Evolutionary conservation across 2,329 filamentous ascomycete species (phyloP), one percentile per base, ranked within the genome.

Genomic region (Claviceps purpurea): DNA sequence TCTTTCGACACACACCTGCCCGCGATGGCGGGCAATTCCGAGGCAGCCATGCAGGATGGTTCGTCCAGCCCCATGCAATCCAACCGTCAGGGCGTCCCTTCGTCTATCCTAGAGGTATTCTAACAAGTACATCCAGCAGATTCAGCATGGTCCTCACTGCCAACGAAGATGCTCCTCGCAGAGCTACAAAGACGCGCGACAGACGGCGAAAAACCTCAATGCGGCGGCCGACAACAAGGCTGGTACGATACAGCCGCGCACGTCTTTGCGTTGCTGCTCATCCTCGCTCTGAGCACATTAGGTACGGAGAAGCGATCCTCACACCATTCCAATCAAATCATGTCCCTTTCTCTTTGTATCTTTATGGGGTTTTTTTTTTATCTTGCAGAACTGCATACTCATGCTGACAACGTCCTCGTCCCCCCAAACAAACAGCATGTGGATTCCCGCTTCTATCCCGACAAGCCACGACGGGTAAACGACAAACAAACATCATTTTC

Each of bases 191-290:
- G 70, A 57, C 73, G 78, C 52, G 70, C 71, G 52, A 60, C 65
- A 8, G 62, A 65, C 49, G 67, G 62, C 37, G 60, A 70, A 39
- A 72, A 70, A 54, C 77, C 77, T 5, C 62, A 67, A 37, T 82
- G 78, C 58, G 78, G 78, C 39, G 75, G 74, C 4, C 71, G 71
- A 48, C 68, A 74, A 50, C 66, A 67, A 53, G 78, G 76, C 24
- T 66, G 68, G 57, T 88, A 88, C 66, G 82, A 87, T 57, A 84
- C 80, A 0, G 70, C 76, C 2, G 69, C 82, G 43, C 84, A 88
- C 63, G 76, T 87, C 49, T 77, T 81, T 60, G 84, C 84, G 44
- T 66, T 88, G 52, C 71, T 85, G 53, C 68, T 87, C 41, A 85
- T 87, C 52, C 69, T 87, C 50, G 61, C 68, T 0, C 64, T 87